Base-by-base conservation (phyloP, 805 yeast species). In the Spathaspora arborariae region DNA sequence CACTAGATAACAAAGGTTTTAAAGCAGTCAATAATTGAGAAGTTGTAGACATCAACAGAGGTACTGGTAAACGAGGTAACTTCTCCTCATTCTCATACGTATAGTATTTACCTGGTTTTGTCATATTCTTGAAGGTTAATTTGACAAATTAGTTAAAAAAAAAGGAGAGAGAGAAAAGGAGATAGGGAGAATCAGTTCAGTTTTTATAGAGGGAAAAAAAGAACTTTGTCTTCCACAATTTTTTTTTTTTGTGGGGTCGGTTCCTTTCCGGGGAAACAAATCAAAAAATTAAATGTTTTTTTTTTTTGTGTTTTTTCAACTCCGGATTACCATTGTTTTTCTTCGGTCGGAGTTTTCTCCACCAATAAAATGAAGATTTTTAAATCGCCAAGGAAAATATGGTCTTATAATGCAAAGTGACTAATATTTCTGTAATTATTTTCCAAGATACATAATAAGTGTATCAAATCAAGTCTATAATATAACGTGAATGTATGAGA, bases 61-160 rank as follows among this genome's bases (percentile, higher is more conserved):
- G 92, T 11, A 86, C 78, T 0, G 90, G 90, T 19, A 85, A 66
- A 30, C 61, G 63, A 1, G 89, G 88, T 18, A 85, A 63, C 1
- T 45, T 27, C 3, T 60, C 60, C 51, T 79, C 83, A 55, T 68
- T 49, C 36, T 60, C 57, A 51, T 67, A 76, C 1, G 80, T 75
- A 11, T 40, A 16, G 27, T 42, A 41, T 19, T 19, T 13, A 22
- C 13, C 13, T 24, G 41, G 21, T 41, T 39, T 22, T 20, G 41
- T 27, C 22, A 26, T 30, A 11, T 7, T 6, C 6, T 30, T 13
- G 6, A 30, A 30, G 18, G 35, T 30, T 22, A 22, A 6, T n/a
- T n/a, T n/a, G n/a, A n/a, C n/a, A n/a, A n/a, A 22, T 22, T 7
- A 22, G 6, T 22, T 22, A 22, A 7, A 22, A 22, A 22, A 22